Evolutionary conservation across 2,329 filamentous ascomycete species (phyloP).

Genomic region (Botryotinia calthae): DNA sequence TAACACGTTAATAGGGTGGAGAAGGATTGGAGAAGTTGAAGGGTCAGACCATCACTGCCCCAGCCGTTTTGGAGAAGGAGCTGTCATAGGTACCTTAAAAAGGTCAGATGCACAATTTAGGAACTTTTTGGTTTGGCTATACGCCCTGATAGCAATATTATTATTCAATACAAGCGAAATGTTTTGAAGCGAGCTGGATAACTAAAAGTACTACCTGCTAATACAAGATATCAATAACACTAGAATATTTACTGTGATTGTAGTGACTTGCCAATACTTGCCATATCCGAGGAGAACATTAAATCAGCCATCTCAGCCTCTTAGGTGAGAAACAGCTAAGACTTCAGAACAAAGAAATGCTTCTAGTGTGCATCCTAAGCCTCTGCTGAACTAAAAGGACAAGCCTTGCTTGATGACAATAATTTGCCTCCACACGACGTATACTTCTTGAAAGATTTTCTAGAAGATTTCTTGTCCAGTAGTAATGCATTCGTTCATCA

Average conservation of each 20-base stretch:
- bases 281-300: background rate
- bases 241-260: background rate
- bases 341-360: background rate
- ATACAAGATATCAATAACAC: background rate
- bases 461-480: background rate
- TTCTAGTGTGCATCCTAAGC: constrained; percentile 2
- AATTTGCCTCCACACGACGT: background rate
- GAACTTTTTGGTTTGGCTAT: background rate
- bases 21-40: constrained; percentile 59
- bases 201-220: background rate
- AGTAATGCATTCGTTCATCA: background rate
- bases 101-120: background rate
- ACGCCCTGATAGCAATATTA: constrained; percentile 10
- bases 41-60: constrained; percentile 52
- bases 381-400: background rate
- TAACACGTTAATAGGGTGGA: constrained; percentile 58
- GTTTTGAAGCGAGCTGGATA: background rate
- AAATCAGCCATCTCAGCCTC: background rate
- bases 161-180: background rate
- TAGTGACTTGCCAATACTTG: background rate
- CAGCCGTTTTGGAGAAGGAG: constrained; percentile 51
- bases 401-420: constrained; percentile 8
- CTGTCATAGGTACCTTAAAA: constrained; percentile 19
- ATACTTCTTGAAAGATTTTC: background rate
- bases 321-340: background rate